Evolutionary conservation across 2,329 filamentous ascomycete species (phyloP).

Genomic region (Xylaria sp.): DNA sequence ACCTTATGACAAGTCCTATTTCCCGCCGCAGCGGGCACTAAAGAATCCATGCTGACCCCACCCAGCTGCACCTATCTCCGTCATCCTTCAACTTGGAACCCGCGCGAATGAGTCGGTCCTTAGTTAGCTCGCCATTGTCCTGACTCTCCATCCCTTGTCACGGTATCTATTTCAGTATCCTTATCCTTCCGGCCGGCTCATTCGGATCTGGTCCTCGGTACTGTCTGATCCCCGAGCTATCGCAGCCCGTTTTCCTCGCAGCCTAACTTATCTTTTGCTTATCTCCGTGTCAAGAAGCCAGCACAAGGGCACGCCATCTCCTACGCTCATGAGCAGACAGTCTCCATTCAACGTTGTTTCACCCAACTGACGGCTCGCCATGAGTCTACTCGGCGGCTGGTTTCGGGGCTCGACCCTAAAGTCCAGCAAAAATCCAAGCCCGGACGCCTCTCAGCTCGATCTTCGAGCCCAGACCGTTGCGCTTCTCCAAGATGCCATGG

Average conservation of each 20-base stretch:
- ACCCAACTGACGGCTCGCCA: conserved; percentile 44
- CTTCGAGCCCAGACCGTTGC: conserved; percentile 59
- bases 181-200: conserved; percentile 1
- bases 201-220: conserved; percentile 18
- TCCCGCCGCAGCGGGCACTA: not conserved
- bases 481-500: conserved; percentile 70
- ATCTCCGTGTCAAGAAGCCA: not conserved
- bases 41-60: conserved; percentile 22
- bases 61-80: conserved; percentile 28
- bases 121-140: conserved; percentile 5
- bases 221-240: not conserved
- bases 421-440: conserved; percentile 49
- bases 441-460: conserved; percentile 49
- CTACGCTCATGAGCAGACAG: conserved; percentile 24
- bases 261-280: not conserved
- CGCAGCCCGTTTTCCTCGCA: not conserved
- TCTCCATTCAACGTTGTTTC: not conserved
- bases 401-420: conserved; percentile 58
- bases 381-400: conserved; percentile 64
- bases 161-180: not conserved
- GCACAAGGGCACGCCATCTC: not conserved
- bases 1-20: not conserved
- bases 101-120: conserved; percentile 17
- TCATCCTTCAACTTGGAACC: conserved; percentile 20
- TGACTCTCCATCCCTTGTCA: conserved; percentile 5